Base-by-base conservation (phyloP, 148 eudicot genomes). In the Polygonum aviculare region DNA sequence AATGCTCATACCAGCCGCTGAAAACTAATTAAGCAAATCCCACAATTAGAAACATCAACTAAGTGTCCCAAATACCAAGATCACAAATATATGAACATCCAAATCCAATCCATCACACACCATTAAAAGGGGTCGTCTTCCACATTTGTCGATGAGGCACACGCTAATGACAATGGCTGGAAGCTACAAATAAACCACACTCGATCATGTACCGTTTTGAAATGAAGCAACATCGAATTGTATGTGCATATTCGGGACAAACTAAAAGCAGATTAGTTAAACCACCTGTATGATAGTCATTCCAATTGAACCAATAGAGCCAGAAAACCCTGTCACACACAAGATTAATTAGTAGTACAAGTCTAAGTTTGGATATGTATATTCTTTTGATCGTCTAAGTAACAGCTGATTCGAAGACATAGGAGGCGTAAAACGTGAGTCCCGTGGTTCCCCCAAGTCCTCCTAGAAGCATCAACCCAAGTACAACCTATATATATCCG, bases 361-460 rank as follows among this genome's bases (percentile, higher is more conserved):
- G 35, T 67, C 19, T 14, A 11, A 10, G 72, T 35, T 33, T 22
- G 26, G 7, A 22, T 2, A 33, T 63, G 38, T 63, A 1, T 7
- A 14, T 51, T 4, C 16, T 51, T 22, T 63, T 63, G 38, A 41
- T 18, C 16, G 35, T 39, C 21, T 18, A 67, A 0, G 72, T 36
- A 77, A 84, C 87, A 22, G 82, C 82, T 52, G 81, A 79, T 65
- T 82, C 76, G 45, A 84, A 84, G 26, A 76, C 60, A 16, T 79
- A 73, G 31, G 74, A 52, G 38, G 83, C 81, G 73, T 82, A 85
- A 21, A 6, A 74, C 39, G 76, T 0, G 38, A 82, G 19, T 72
- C 83, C 87, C 19, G 52, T 73, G 12, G 74, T 9, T 69, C 85
- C 87, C 4, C 71, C 75, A 49, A 85, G 62, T 72, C 33, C 11